Conservation (phyloP, 345 rosid genomes). For the Citrus maxima region DNA sequence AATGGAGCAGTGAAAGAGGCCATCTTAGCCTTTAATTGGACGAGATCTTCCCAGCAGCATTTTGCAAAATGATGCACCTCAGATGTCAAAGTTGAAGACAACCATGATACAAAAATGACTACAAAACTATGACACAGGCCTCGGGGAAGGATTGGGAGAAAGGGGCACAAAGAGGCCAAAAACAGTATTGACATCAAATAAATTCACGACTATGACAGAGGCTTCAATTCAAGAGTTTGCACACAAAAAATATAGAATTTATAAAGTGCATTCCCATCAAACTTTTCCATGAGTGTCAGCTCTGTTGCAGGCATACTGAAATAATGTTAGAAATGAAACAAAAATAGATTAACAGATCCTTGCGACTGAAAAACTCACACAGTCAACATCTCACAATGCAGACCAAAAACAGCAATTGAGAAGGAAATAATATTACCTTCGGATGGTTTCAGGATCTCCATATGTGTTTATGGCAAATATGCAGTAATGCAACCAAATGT, state of each 20-base stretch:
- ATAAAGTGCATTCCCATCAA: slow-evolving; percentile 52
- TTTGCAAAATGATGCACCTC: slow-evolving; percentile 85
- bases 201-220: slow-evolving; percentile 31
- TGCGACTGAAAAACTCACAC: slow-evolving; percentile 25
- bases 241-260: slow-evolving; percentile 36
- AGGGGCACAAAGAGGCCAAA: slow-evolving; percentile 23
- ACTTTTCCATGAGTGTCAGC: slow-evolving; percentile 63
- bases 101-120: slow-evolving; percentile 37
- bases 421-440: slow-evolving; percentile 65
- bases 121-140: slow-evolving; percentile 34
- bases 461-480: slow-evolving; percentile 74
- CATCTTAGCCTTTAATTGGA: slow-evolving; percentile 88
- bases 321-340: slow-evolving; percentile 55
- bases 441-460: slow-evolving; percentile 89
- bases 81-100: slow-evolving; percentile 55
- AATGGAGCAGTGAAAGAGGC: slow-evolving; percentile 81
- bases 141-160: slow-evolving; percentile 24
- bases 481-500: slow-evolving; percentile 94
- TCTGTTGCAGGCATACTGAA: slow-evolving; percentile 70
- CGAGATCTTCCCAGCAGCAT: slow-evolving; percentile 94
- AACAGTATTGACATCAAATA: slow-evolving; percentile 25
- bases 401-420: slow-evolving; percentile 21
- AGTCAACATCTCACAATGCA: slow-evolving; percentile 28
- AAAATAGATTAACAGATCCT: slow-evolving; percentile 32
- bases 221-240: slow-evolving; percentile 34